These are phyloP conservation scores for Glomus cerebriforme DNA, from an alignment of 192 early-diverging fungal genomes.

Conservation along the genomic window DNA sequence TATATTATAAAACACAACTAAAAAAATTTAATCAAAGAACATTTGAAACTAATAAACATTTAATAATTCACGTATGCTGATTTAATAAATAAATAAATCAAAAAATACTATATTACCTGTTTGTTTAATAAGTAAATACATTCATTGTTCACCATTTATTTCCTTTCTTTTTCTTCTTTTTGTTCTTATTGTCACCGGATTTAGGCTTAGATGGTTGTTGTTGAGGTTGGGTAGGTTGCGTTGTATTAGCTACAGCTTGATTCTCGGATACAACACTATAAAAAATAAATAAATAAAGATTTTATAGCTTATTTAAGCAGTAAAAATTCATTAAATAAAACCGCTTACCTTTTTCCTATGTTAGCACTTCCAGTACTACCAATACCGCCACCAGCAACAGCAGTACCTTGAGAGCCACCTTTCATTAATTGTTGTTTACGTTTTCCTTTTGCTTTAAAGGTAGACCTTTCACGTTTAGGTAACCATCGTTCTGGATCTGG, in stretches of 20 bases:
- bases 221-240: not conserved
- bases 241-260: not conserved
- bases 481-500: conserved; percentile 77
- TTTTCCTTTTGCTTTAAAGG: conserved; percentile 56
- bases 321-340: not conserved
- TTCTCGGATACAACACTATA: not conserved
- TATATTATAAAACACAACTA: no score
- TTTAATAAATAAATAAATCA: not conserved
- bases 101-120: not conserved
- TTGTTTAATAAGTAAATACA: not conserved
- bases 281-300: conserved; percentile 9
- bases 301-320: no score
- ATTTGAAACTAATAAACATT: no score
- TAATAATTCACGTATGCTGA: no score
- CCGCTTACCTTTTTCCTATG: conserved; percentile 50
- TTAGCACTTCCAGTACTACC: conserved; percentile 74
- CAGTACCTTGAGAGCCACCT: conserved; percentile 68
- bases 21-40: no score
- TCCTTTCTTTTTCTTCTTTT: conserved; percentile 37
- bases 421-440: conserved; percentile 54
- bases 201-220: not conserved
- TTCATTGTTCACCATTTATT: not conserved
- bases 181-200: conserved; percentile 22
- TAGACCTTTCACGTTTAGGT: conserved; percentile 64
- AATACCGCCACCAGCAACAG: conserved; percentile 66